Evolutionary conservation across 2,329 filamentous ascomycete genomes (phyloP), one percentile per base, ranked within the genome.

Genomic region (Xylariaceae sp.): DNA sequence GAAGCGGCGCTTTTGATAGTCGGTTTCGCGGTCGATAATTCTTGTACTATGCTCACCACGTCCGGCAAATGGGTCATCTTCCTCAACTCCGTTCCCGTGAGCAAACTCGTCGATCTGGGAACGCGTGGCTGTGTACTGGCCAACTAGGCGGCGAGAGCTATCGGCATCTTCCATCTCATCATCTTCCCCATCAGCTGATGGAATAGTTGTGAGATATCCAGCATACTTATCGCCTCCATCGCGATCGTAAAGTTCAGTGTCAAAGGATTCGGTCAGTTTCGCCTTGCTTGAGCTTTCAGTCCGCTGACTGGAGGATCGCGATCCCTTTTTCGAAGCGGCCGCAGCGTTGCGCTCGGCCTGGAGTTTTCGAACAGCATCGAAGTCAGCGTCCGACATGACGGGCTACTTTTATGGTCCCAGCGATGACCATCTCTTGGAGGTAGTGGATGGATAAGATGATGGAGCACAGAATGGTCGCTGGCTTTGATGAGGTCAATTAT

Each of bases 1-100:
- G 71, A 95, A 95, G 56, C 91, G 85, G 62, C 91, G 89, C 74
- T 95, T 96, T 74, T 99, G 95, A 70, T 99, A 99, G 68, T 97
- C 92, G 60, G 91, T 95, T 76, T 97, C 92, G 66, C 94, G 87
- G 69, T 95, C 92, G 58, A 86, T 80, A 68, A 99, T 97, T 65
- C 92, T 86, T 55, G 88, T 91, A 70, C 90, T 89, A 74, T 92
- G 89, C 76, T 97, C 94, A 63, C 83, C 81, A 63, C 86, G 84
- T 44, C 87, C 88, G 49, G 91, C 80, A 59, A 99, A 78, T 5
- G 92, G 86, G 67, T 99, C 95, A 56, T 92, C 90, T 73, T 96
- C 92, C 70, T 95, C 92, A 30, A 92, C 89, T 43, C 89, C 91
- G 59, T 80, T 79, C 53, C 91, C 91, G 51, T 83, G 85, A 29